Evolutionary conservation across 2,329 filamentous ascomycete species (phyloP), one percentile per base, ranked within the genome.

Genomic region (Exophiala sideris): DNA sequence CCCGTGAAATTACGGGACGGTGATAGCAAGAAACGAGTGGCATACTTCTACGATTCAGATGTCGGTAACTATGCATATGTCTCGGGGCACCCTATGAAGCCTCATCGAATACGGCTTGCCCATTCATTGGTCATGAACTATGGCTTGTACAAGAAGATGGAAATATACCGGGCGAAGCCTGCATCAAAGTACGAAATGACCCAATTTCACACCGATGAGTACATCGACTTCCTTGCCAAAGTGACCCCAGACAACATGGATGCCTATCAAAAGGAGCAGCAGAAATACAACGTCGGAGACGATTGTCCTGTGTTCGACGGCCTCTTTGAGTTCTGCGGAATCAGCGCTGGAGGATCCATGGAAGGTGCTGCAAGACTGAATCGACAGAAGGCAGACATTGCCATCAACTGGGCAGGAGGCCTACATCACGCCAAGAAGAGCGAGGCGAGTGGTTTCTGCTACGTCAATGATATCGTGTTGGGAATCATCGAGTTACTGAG

Each of bases 211-310:
- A 87, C 84, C 7, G 84, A 87, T 69, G 84, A 87, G 76, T 87
- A 87, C 68, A 84, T 87, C 66, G 84, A 87, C 52, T 87, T 87
- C 66, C 75, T 87, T 40, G 82, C 83, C 58, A 95, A 95, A 65
- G 94, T 99, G 51, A 97, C 94, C 0, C 95, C 94, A 1, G 94
- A 99, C 75, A 99, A 99, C 70, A 97, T 97, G 89, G 95, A 99
- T 64, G 83, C 82, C 61, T 97, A 90, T 68, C 82, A 86, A 64
- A 88, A 91, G 65, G 94, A 99, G 70, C 91, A 97, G 70, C 87
- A 89, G 82, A 83, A 78, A 62, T 87, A 86, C 72, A 87, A 87
- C 57, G 83, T 87, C 52, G 84, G 84, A 50, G 84, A 80, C 51
- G 78, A 80, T 60, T 80, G 77, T 63, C 84, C 84, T 1, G 84